Percentiles rank a stretch among this genome's conserved stretches.
Conservation (phyloP, 805 yeast species). For the Tanozyma kutaoensis region DNA sequence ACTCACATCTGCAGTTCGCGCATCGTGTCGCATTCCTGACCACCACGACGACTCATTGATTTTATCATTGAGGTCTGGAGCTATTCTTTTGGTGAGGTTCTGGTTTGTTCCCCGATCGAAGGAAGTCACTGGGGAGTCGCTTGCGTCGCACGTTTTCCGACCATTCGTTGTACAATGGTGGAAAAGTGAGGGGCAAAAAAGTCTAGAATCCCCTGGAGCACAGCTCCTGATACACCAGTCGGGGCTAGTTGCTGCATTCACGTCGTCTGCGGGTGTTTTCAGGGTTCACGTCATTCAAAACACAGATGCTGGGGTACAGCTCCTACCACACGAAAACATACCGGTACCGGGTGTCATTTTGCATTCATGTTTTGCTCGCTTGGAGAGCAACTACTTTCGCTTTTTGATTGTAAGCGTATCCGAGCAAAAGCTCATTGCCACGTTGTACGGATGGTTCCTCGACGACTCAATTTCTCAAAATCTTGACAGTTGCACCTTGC, state of each 20-base stretch:
- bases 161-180: conserved; percentile 42
- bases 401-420: conserved; percentile 24
- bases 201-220: conserved; percentile 11
- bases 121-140: conserved; percentile 11
- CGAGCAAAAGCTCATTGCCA: conserved; percentile 16
- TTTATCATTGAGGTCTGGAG: conserved; percentile 26
- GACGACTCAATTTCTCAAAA: conserved; percentile 16
- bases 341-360: conserved; percentile 27
- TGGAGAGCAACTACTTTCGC: conserved; percentile 15
- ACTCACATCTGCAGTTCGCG: conserved; percentile 17
- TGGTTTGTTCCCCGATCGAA: conserved; percentile 23
- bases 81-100: conserved; percentile 23
- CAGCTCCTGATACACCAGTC: conserved; percentile 20
- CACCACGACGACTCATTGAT: conserved; percentile 24
- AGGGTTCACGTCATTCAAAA: conserved; percentile 23
- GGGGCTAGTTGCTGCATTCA: conserved; percentile 25
- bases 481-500: conserved; percentile 22
- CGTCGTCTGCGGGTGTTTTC: conserved; percentile 21
- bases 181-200: conserved; percentile 10
- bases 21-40: conserved; percentile 6
- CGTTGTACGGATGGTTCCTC: conserved; percentile 27
- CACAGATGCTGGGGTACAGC: conserved; percentile 22
- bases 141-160: conserved; percentile 9
- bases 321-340: conserved; percentile 24
- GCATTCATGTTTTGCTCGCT: conserved; percentile 24